Evolutionary conservation across 2,329 filamentous ascomycete species (phyloP).

Genomic region (Cladosporium colombiae): DNA sequence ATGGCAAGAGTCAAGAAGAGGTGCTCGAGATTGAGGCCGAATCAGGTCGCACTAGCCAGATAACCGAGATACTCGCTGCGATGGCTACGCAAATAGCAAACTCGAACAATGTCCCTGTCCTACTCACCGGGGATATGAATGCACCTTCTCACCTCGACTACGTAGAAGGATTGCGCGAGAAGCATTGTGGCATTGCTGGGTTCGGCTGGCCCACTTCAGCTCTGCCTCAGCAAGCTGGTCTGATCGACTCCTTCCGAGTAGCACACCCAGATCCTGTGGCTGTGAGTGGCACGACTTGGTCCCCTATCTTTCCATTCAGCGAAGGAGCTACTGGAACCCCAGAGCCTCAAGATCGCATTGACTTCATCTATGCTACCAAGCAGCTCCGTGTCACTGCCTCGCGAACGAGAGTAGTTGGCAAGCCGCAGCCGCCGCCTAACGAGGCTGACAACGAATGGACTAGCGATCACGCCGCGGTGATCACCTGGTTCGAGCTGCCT

Average conservation of each 20-base stretch:
- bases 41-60: constrained; percentile 5
- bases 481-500: neutral
- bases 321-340: constrained; percentile 7
- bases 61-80: constrained; percentile 3
- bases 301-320: constrained; percentile 6
- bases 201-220: constrained; percentile 16
- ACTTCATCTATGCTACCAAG: constrained; percentile 15
- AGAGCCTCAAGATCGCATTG: constrained; percentile 15
- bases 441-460: constrained; percentile 11
- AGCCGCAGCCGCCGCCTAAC: neutral
- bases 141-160: constrained; percentile 17
- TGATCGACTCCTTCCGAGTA: constrained; percentile 11
- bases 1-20: neutral
- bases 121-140: constrained; percentile 11
- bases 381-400: constrained; percentile 2
- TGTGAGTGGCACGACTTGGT: constrained; percentile 5
- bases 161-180: neutral
- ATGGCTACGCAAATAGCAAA: constrained; percentile 7
- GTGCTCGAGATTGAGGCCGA: constrained; percentile 3
- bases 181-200: constrained; percentile 11
- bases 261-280: constrained; percentile 13
- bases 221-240: constrained; percentile 9
- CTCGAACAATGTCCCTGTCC: neutral
- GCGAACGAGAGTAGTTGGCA: neutral
- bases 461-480: constrained; percentile 3